Conservation (phyloP, 495 filamentous ascomycete species). For the Penicillium maclennaniae region DNA sequence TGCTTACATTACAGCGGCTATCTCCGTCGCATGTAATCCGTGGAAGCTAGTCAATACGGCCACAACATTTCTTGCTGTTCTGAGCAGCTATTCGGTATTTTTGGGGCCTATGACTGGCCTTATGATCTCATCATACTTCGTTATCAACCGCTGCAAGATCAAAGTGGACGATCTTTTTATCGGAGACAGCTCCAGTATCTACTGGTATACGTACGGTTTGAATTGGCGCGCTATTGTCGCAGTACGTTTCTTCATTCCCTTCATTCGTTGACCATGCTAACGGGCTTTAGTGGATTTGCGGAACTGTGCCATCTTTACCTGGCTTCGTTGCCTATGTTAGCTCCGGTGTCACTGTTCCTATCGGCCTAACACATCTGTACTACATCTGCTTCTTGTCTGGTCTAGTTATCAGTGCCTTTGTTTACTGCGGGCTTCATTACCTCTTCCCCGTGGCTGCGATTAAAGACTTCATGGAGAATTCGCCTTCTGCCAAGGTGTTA, state of each 20-base stretch:
- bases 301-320: slow-evolving; percentile 21
- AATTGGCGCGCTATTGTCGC: slow-evolving; percentile 32
- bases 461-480: slow-evolving; percentile 14
- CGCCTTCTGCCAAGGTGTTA: slow-evolving; percentile 14
- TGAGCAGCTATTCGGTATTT: slow-evolving; percentile 49
- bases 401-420: slow-evolving; percentile 15
- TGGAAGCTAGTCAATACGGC: slow-evolving; percentile 51
- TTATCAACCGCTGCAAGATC: slow-evolving; percentile 35
- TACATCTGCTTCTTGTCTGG: slow-evolving; percentile 27
- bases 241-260: slow-evolving; percentile 3
- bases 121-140: slow-evolving; percentile 39
- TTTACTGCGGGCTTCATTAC: slow-evolving; percentile 19
- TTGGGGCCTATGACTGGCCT: slow-evolving; percentile 42
- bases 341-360: slow-evolving; percentile 14
- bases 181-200: not conserved
- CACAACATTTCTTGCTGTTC: slow-evolving; percentile 44
- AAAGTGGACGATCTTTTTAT: slow-evolving; percentile 10
- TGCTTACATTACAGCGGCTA: slow-evolving; percentile 36
- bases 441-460: slow-evolving; percentile 12
- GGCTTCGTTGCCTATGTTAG: slow-evolving; percentile 24
- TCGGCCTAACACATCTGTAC: slow-evolving; percentile 21
- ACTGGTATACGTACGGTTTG: slow-evolving; percentile 35
- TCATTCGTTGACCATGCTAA: not conserved
- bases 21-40: slow-evolving; percentile 46
- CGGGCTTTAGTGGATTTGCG: slow-evolving; percentile 19